Conservation (phyloP, 2,329 filamentous ascomycete species). For the Colletotrichum sp. region DNA sequence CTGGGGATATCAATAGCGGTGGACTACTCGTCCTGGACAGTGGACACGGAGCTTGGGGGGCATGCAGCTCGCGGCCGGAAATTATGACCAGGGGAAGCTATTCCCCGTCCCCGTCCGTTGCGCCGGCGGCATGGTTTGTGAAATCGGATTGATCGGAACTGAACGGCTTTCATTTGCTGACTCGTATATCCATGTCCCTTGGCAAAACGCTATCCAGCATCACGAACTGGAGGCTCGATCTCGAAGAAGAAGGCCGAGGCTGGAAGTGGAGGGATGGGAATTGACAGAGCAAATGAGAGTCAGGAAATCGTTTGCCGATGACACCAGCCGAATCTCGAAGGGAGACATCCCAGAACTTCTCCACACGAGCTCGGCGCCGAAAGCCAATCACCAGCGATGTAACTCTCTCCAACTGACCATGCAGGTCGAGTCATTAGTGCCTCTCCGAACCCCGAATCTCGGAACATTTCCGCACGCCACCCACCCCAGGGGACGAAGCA, state of each 20-base stretch:
- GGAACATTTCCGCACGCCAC: not conserved
- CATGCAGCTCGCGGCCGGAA: not conserved
- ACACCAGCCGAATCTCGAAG: slow-evolving; percentile 8
- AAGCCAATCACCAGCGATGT: not conserved
- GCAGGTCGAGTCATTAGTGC: slow-evolving; percentile 7
- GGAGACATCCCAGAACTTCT: not conserved
- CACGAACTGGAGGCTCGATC: slow-evolving; percentile 5
- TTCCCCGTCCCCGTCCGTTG: not conserved
- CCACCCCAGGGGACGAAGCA: not conserved
- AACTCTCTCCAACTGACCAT: not conserved
- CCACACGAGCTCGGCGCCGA: not conserved
- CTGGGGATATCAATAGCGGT: not conserved
- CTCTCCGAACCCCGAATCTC: not conserved
- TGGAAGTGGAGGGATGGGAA: not conserved
- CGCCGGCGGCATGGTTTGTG: not conserved
- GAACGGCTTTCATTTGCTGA: not conserved
- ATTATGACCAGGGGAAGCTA: not conserved
- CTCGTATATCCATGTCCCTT: not conserved
- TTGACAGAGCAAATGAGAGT: slow-evolving; percentile 17
- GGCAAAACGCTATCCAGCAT: not conserved
- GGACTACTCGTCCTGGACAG: not conserved
- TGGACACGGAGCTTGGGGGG: slow-evolving; percentile 1
- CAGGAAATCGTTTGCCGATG: slow-evolving; percentile 13
- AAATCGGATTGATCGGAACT: slow-evolving; percentile 4
- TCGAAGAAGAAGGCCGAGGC: not conserved